Evolutionary conservation across 371 early-diverging fungal species (phyloP), one percentile per base, ranked within the genome.

Genomic region (Mortierella sp.): DNA sequence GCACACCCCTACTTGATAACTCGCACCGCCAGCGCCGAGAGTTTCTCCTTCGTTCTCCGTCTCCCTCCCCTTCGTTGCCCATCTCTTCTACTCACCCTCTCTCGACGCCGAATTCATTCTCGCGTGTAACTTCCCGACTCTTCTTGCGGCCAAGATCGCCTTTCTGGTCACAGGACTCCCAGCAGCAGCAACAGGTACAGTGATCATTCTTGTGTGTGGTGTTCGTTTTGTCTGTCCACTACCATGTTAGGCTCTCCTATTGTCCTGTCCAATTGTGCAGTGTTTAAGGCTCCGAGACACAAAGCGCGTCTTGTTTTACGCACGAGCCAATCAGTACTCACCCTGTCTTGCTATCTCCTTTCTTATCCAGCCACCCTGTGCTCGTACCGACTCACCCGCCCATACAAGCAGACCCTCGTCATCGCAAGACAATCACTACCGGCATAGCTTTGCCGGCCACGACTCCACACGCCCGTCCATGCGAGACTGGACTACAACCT

Each of bases 1-100:
- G 79, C 55, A 45, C 80, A 31, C 75, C 80, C 0, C 10, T 72
- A 16, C 72, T 84, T 8, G 68, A 80, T 55, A 71, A 38, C 65
- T 19, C 31, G 2, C 65, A 65, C 74, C 47, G n/a, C n/a, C 31
- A 31, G 28, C 31, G 60, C 0, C 60, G 14, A 60, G 60, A 42
- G 34, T 21, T 14, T 5, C 71, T 48, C 34, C 70, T 81, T n/a
- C 70, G 80, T 1, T 77, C 84, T 0, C 75, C 84, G 1, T 77
- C 84, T 0, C 75, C 84, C 21, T 74, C 84, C n/a, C 78, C 80
- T 28, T 80, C 84, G 21, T 50, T 81, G 0, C 71, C 84, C 0
- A 3, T 70, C 38, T 31, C 65, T 65, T 19, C 9, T 16, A 11
- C 38, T 38, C 16, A 13, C 21, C 38, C 71, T 26, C 75, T 70